Evolutionary conservation across 169 alveolate genomes (phyloP).

Genomic region (Plasmodium chabaudi): DNA sequence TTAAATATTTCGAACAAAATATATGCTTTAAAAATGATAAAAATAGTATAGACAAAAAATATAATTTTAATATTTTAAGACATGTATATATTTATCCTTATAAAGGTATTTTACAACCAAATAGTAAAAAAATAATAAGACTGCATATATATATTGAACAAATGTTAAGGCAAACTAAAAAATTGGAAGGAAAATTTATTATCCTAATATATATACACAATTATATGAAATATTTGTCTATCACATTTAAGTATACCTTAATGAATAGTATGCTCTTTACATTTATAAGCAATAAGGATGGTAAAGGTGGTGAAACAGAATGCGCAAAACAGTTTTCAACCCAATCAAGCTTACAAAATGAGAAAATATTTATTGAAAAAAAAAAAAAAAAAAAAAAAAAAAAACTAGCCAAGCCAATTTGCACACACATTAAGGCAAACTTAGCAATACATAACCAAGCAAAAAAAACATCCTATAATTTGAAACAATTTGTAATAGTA

Average conservation of each 20-base stretch:
- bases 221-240: slow-evolving; percentile 14
- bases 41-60: background rate
- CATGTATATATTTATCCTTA: slow-evolving; percentile 27
- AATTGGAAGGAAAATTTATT: slow-evolving; percentile 2
- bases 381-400: too few relatives aligned
- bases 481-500: background rate
- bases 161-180: background rate
- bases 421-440: background rate
- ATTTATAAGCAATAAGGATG: background rate
- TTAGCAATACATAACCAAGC: background rate
- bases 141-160: slow-evolving; percentile 31
- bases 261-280: slow-evolving; percentile 2
- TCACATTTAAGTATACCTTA: slow-evolving; percentile 6
- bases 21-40: slow-evolving; percentile 9
- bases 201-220: slow-evolving; percentile 18
- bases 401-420: too few relatives aligned
- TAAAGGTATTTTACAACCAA: slow-evolving; percentile 29
- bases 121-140: slow-evolving; percentile 11
- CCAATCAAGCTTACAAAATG: too few relatives aligned
- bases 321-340: too few relatives aligned
- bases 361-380: too few relatives aligned
- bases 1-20: slow-evolving; percentile 58
- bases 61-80: slow-evolving; percentile 7
- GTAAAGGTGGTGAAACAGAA: background rate
- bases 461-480: background rate